Conservation (phyloP, 83 land plant species). For the Isoetes engelmannii region DNA sequence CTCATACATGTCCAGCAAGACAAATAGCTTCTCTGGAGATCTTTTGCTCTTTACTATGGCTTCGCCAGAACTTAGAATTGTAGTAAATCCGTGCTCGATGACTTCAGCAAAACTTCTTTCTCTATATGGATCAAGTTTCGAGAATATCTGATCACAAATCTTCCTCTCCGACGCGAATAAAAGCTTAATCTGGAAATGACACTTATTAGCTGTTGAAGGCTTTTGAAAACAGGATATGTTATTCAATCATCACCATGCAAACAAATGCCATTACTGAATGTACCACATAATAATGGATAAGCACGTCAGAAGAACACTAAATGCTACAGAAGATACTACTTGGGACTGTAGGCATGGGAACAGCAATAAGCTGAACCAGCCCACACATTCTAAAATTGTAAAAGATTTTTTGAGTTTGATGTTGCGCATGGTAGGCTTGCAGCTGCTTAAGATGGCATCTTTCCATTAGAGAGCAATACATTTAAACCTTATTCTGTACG, state of each 20-base stretch:
- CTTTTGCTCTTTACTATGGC: constrained; percentile 24
- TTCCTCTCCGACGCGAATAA: constrained; percentile 31
- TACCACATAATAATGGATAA: not conserved
- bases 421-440: too few species aligned
- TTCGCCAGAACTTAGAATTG: constrained; percentile 38
- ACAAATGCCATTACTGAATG: not conserved
- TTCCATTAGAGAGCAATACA: too few species aligned
- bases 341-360: too few species aligned
- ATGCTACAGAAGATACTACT: too few species aligned
- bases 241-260: not conserved
- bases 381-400: not conserved
- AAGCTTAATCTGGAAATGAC: constrained; percentile 31
- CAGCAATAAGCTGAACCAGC: not conserved
- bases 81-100: constrained; percentile 22
- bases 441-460: too few species aligned
- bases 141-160: constrained; percentile 37
- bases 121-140: constrained; percentile 23
- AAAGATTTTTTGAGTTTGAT: too few species aligned
- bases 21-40: constrained; percentile 30
- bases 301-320: too few species aligned
- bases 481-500: too few species aligned
- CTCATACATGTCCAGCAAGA: constrained; percentile 33
- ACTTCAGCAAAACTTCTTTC: constrained; percentile 36
- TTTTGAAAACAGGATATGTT: not conserved
- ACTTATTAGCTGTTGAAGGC: not conserved